Evolutionary conservation across 2,329 filamentous ascomycete species (phyloP).

Genomic region (Chrysoporthe austroafricana): DNA sequence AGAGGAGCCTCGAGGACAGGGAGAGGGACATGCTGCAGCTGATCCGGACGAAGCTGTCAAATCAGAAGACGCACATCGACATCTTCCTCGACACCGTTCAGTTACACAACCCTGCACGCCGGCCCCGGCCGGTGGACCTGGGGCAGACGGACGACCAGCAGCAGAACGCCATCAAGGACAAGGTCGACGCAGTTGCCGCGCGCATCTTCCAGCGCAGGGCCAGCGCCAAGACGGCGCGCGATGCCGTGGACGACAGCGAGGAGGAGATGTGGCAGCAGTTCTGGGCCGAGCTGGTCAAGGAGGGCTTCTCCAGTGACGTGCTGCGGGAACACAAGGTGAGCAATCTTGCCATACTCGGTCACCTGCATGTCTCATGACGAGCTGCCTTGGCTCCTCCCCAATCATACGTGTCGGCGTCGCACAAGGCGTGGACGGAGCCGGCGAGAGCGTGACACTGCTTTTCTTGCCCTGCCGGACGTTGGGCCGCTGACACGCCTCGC

Average conservation of each 20-base stretch:
- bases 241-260: slow-evolving; percentile 46
- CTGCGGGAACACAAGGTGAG: slow-evolving; percentile 60
- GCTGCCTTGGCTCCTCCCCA: neutral
- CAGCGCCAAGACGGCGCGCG: slow-evolving; percentile 31
- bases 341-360: slow-evolving; percentile 11
- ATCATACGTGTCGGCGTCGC: slow-evolving; percentile 20
- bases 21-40: slow-evolving; percentile 47
- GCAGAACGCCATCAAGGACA: slow-evolving; percentile 61
- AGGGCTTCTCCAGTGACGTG: slow-evolving; percentile 61
- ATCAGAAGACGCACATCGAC: slow-evolving; percentile 57
- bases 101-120: slow-evolving; percentile 50
- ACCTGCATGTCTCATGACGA: slow-evolving; percentile 16
- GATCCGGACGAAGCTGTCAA: slow-evolving; percentile 51
- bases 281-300: slow-evolving; percentile 58
- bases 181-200: slow-evolving; percentile 61
- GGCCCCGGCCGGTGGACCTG: slow-evolving; percentile 38
- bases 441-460: slow-evolving; percentile 14
- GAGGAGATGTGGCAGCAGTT: slow-evolving; percentile 63
- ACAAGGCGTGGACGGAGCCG: slow-evolving; percentile 31
- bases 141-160: slow-evolving; percentile 43
- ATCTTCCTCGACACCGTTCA: slow-evolving; percentile 63
- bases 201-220: slow-evolving; percentile 51
- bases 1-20: slow-evolving; percentile 37
- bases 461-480: neutral
- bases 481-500: slow-evolving; percentile 20